phyloP scores from a whole-genome alignment of 768 basidiomycete species.

The Obba rivulosa region DNA sequence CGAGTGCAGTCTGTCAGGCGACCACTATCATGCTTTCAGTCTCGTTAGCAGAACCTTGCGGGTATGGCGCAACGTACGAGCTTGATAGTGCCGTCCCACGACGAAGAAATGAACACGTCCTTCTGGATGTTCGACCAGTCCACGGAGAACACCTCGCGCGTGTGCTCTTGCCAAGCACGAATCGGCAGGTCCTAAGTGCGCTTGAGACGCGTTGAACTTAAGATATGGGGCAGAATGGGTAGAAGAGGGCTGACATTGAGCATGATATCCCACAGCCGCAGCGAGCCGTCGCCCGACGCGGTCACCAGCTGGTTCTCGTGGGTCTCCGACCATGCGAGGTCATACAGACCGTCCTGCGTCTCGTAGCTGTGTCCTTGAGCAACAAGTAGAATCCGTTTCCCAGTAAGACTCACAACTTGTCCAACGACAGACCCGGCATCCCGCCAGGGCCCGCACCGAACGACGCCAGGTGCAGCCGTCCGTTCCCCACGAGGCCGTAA shows the following conservation, averaged over 20 bases:
- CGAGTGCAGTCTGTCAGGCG: conserved; percentile 74
- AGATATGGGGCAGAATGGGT: background rate
- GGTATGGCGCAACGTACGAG: conserved; percentile 46
- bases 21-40: conserved; percentile 57
- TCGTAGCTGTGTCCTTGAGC: conserved; percentile 68
- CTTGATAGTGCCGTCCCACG: conserved; percentile 91
- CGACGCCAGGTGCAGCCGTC: conserved; percentile 70
- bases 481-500: conserved; percentile 94
- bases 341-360: conserved; percentile 85
- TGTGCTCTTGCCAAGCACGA: conserved; percentile 91
- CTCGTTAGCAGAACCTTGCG: background rate
- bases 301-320: conserved; percentile 93
- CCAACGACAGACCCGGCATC: conserved; percentile 41
- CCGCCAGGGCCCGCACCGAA: conserved; percentile 44
- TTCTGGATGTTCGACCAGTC: conserved; percentile 96
- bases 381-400: background rate
- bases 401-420: conserved; percentile 56
- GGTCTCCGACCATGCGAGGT: conserved; percentile 91
- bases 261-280: conserved; percentile 87
- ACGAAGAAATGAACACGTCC: conserved; percentile 79
- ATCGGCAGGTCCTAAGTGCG: conserved; percentile 75
- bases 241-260: conserved; percentile 53
- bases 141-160: conserved; percentile 85
- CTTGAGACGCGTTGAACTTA: conserved; percentile 28
- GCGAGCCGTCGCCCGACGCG: conserved; percentile 85